Evolutionary conservation across 441 rosid genomes (phyloP).

Genomic region (Bruguiera hainesii): DNA sequence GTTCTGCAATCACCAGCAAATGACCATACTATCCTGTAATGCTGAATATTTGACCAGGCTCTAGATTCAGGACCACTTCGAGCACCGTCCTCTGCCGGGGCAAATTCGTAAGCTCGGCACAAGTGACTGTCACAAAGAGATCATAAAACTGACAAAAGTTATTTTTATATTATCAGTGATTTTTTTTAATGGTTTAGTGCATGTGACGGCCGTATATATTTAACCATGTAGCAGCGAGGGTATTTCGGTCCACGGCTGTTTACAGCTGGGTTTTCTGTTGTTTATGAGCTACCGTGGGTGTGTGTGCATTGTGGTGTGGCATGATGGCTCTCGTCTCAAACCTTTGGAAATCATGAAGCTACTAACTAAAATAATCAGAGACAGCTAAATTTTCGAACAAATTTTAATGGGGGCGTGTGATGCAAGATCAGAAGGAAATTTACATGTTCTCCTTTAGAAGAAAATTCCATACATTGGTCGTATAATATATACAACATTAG

Average conservation of each 20-base stretch:
- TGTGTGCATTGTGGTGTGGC: slow-evolving; percentile 9
- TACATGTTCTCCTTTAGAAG: too few species aligned
- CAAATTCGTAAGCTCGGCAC: background rate
- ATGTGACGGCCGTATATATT: background rate
- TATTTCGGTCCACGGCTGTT: slow-evolving; percentile 8
- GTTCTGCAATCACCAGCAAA: slow-evolving; percentile 12
- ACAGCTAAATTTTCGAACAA: background rate
- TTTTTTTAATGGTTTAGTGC: background rate
- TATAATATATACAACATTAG: too few species aligned
- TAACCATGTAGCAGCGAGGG: background rate
- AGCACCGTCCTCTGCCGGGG: slow-evolving; percentile 14
- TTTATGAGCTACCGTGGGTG: slow-evolving; percentile 21
- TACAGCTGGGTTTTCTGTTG: slow-evolving; percentile 30
- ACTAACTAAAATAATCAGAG: slow-evolving; percentile 23
- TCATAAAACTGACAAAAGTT: too few species aligned
- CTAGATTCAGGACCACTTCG: slow-evolving; percentile 31
- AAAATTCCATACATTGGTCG: too few species aligned
- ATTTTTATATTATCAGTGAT: too few species aligned
- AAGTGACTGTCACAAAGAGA: too few species aligned
- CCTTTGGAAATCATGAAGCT: slow-evolving; percentile 31
- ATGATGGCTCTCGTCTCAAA: slow-evolving; percentile 23
- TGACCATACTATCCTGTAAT: slow-evolving; percentile 27
- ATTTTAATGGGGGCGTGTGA: slow-evolving; percentile 6
- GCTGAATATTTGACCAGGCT: slow-evolving; percentile 21
- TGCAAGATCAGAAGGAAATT: background rate